Percentiles rank a stretch among this genome's conserved stretches.
These are phyloP conservation scores for Globisporangium cederbergense DNA, from an alignment of 352 stramenopile genomes.

Conservation along the genomic window DNA sequence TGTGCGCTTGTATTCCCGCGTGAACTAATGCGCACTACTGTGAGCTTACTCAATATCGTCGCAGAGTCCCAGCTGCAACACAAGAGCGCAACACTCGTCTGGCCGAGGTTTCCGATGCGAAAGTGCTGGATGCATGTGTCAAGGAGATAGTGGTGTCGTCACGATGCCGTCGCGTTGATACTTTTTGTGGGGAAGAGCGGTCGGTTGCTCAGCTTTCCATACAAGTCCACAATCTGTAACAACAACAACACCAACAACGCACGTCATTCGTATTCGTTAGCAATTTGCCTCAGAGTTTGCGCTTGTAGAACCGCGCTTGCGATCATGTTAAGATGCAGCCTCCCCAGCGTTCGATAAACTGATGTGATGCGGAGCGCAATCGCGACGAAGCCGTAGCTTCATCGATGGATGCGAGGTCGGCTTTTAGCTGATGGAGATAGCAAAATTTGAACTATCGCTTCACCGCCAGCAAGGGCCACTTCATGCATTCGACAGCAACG, in stretches of 20 bases:
- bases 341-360: no score
- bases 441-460: no score
- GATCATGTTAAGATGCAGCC: no score
- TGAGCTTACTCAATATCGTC: background rate
- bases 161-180: background rate
- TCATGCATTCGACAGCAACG: no score
- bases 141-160: background rate
- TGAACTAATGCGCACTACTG: background rate
- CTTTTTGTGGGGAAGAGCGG: slow-evolving; percentile 13
- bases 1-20: background rate
- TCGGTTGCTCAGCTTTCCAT: slow-evolving; percentile 35
- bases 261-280: background rate
- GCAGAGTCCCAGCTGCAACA: background rate
- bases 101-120: background rate
- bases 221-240: slow-evolving; percentile 35
- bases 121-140: background rate
- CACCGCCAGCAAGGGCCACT: no score
- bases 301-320: background rate
- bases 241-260: background rate
- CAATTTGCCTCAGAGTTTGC: background rate
- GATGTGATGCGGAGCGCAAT: no score
- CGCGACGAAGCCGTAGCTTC: no score
- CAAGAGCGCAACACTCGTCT: background rate
- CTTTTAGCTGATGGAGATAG: no score
- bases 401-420: background rate